Conservation (phyloP, 225 moss, liverwort and hornwort genomes). For the Bryoerythrophyllum caledonicum region DNA sequence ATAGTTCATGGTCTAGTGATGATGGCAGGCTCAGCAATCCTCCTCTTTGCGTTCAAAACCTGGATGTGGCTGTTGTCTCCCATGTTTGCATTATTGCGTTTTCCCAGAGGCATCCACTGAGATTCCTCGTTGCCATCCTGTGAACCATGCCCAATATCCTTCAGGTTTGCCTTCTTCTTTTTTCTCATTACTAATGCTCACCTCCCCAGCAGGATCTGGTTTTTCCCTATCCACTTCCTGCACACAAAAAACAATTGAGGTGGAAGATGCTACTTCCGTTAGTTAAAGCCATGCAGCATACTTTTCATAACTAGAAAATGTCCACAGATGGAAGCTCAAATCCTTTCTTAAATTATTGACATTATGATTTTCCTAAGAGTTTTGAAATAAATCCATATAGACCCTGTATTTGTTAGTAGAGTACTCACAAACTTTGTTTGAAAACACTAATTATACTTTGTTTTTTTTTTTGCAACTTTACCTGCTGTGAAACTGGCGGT, state of each 20-base stretch:
- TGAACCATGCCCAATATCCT: conserved; percentile 33
- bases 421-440: neutral
- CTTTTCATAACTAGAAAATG: too few relatives aligned
- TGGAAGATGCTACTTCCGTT: too few relatives aligned
- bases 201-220: conserved; percentile 13
- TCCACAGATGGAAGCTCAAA: too few relatives aligned
- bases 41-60: neutral
- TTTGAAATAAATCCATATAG: too few relatives aligned
- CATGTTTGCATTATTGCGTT: neutral
- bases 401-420: too few relatives aligned
- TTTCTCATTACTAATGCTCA: conserved; percentile 10
- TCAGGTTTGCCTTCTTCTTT: conserved; percentile 9
- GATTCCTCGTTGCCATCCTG: conserved; percentile 9
- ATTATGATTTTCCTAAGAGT: too few relatives aligned
- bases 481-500: conserved; percentile 19
- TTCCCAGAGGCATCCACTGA: neutral
- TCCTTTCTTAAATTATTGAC: too few relatives aligned
- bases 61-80: neutral
- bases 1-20: neutral
- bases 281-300: too few relatives aligned
- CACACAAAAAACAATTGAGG: neutral
- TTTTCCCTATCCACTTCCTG: conserved; percentile 17
- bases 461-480: neutral
- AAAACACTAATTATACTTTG: neutral
- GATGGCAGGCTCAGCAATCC: neutral